Base-by-base conservation (phyloP, 768 basidiomycete species). In the Suillus hirtellus region DNA sequence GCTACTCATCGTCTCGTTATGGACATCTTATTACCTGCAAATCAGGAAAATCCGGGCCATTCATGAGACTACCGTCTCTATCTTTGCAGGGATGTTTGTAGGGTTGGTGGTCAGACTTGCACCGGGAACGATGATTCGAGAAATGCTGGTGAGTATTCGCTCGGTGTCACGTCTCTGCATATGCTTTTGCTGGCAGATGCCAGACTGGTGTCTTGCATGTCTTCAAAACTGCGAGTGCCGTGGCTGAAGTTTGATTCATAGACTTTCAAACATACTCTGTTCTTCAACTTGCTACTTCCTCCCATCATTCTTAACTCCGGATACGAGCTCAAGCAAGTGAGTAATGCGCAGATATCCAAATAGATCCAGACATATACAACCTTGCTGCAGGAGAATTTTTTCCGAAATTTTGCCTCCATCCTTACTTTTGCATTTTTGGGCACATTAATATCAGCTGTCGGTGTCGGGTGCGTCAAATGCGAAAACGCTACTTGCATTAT, bases 271-370 rank as follows among this genome's bases (percentile, higher is more conserved):
- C 94, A 96, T 72, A 98, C 96, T 3, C 82, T 99, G 58, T 96
- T 99, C 81, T 97, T 99, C 82, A 99, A 99, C 76, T 83, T 99
- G 24, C 82, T 99, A n/a, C 85, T 99, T 4, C 97, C 96, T 6
- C 97, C 97, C 1, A 99, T 99, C 74, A 99, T 99, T 72, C 80
- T 99, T 46, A 97, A 96, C 76, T 97, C 95, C 2, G 97, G 97
- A 7, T 99, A 97, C 74, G 95, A 97, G 76, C 87, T 99, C 63
- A 96, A 95, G 74, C 96, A 99, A 82, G 95, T 89, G 62, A 64
- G 86, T 70, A 12, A 38, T 12, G 24, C 7, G 31, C 37, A 43
- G 14, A 53, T 40, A 8, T 46, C 37, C 37, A n/a, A 21, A 9
- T 50, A 21, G 1, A 12, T 9, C 55, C 21, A 27, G 17, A 19